Evolutionary conservation across 768 basidiomycete species (phyloP).

Genomic region (Asterophora parasitica): DNA sequence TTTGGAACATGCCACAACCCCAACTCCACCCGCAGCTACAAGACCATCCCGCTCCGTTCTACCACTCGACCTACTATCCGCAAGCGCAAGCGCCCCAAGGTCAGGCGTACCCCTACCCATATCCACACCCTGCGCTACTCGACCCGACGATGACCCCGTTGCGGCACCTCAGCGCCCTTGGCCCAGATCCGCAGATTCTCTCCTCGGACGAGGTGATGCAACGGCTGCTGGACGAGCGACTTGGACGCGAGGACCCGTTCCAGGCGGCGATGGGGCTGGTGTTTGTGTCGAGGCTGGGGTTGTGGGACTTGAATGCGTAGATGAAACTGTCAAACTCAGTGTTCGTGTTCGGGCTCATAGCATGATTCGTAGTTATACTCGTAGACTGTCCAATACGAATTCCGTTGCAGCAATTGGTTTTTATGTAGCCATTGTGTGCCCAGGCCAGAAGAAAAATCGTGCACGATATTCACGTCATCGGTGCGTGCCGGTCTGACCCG

Average conservation of each 20-base stretch:
- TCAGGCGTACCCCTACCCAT: too few relatives aligned
- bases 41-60: too few relatives aligned
- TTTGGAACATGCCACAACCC: background rate
- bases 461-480: slow-evolving; percentile 16
- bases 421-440: too few relatives aligned
- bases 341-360: slow-evolving; percentile 1
- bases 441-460: too few relatives aligned
- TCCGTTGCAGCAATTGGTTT: too few relatives aligned
- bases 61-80: too few relatives aligned
- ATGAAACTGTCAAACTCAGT: background rate
- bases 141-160: slow-evolving; percentile 26
- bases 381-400: too few relatives aligned
- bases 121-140: slow-evolving; percentile 10
- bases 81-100: too few relatives aligned
- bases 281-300: slow-evolving; percentile 34
- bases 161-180: slow-evolving; percentile 31
- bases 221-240: slow-evolving; percentile 29
- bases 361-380: too few relatives aligned
- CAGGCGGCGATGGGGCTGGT: slow-evolving; percentile 46
- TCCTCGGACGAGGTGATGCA: slow-evolving; percentile 23
- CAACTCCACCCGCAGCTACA: background rate
- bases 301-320: slow-evolving; percentile 25
- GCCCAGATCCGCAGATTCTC: slow-evolving; percentile 16
- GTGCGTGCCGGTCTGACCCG: slow-evolving; percentile 37
- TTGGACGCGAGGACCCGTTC: slow-evolving; percentile 35